phyloP scores from a whole-genome alignment of 2,329 filamentous ascomycete genomes.

The Clonostachys chloroleuca region DNA sequence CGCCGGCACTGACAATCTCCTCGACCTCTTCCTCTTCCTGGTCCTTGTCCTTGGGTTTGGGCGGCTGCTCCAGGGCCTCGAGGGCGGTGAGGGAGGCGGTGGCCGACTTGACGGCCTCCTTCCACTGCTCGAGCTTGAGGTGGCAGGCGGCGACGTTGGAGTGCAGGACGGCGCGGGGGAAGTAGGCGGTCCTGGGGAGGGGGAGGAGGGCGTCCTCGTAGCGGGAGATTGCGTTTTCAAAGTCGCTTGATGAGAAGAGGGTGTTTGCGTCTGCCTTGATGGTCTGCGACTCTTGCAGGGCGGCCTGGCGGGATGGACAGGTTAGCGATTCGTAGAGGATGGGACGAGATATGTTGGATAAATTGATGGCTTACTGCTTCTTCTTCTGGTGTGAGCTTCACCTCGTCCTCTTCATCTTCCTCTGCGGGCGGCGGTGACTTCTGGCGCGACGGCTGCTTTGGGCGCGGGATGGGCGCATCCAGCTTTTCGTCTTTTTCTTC shows the following conservation, averaged over 20 bases:
- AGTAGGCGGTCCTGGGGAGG: slow-evolving; percentile 75
- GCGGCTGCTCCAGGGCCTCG: slow-evolving; percentile 46
- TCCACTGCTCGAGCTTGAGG: slow-evolving; percentile 81
- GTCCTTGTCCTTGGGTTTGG: slow-evolving; percentile 26
- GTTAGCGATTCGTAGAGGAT: not conserved
- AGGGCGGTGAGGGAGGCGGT: slow-evolving; percentile 69
- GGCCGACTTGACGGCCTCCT: slow-evolving; percentile 71
- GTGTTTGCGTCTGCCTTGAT: slow-evolving; percentile 75
- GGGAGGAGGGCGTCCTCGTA: slow-evolving; percentile 78
- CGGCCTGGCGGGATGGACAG: slow-evolving; percentile 35
- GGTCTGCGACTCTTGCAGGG: slow-evolving; percentile 66
- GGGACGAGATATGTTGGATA: not conserved
- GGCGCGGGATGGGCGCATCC: no score
- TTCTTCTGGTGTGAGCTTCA: slow-evolving; percentile 47
- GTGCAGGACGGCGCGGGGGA: slow-evolving; percentile 80
- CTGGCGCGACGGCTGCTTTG: no score
- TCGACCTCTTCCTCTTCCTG: slow-evolving; percentile 40
- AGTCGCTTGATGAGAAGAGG: slow-evolving; percentile 70
- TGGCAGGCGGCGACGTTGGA: slow-evolving; percentile 90
- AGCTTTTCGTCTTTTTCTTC: no score
- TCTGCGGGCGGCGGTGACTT: no score
- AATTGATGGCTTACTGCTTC: slow-evolving; percentile 40
- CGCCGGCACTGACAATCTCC: slow-evolving; percentile 9
- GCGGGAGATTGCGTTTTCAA: slow-evolving; percentile 71
- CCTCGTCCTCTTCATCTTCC: slow-evolving; percentile 6